phyloP scores from a whole-genome alignment of 306 rosid genomes.

The Castanea sativa region DNA sequence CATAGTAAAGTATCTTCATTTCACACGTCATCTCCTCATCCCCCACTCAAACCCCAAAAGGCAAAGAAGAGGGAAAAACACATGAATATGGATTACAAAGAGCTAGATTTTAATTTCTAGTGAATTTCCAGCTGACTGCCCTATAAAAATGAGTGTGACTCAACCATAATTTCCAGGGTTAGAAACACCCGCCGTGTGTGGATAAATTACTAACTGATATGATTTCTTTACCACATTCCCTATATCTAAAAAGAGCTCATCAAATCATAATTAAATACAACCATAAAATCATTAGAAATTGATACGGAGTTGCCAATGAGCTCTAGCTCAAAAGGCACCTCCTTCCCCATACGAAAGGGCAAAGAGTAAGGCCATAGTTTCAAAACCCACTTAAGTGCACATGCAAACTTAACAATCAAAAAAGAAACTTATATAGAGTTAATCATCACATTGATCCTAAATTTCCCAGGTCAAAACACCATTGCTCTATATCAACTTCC shows the following conservation, averaged over 20 bases:
- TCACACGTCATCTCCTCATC: neutral
- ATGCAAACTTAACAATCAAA: no score
- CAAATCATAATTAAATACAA: neutral
- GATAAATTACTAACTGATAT: neutral
- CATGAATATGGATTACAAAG: neutral
- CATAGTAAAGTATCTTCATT: neutral
- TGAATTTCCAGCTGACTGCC: neutral
- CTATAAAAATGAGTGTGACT: neutral
- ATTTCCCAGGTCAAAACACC: no score
- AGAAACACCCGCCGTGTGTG: neutral
- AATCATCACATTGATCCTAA: no score
- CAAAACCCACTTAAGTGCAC: no score
- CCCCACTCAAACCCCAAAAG: no score
- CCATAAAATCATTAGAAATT: neutral
- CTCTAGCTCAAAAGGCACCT: no score
- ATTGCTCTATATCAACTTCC: no score
- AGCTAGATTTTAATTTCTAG: neutral
- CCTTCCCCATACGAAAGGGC: no score
- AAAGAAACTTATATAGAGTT: no score
- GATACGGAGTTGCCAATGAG: no score
- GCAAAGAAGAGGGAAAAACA: neutral
- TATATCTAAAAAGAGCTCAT: neutral
- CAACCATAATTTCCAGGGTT: neutral
- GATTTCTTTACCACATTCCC: neutral
- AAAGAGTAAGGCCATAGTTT: no score